Evolutionary conservation across 805 yeast species (phyloP).

Genomic region (Lipomyces anomalus): DNA sequence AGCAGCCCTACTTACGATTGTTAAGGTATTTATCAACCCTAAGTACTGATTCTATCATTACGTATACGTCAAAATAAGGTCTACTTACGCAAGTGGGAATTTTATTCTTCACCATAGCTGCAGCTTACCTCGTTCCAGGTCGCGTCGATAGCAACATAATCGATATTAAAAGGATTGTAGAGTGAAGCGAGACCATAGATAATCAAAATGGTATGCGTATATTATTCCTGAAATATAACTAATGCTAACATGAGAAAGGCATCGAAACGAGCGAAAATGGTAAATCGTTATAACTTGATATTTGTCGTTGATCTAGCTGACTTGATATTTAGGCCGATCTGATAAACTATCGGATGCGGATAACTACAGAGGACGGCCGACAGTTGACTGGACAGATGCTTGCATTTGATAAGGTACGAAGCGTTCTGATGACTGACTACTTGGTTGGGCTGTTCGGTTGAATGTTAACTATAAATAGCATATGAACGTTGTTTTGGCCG

Average conservation of each 20-base stretch:
- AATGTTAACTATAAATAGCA: constrained; percentile 33
- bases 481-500: constrained; percentile 78
- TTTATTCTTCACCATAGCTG: no score
- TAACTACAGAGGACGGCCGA: constrained; percentile 71
- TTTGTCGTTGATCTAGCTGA: no score
- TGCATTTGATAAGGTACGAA: constrained; percentile 68
- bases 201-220: constrained; percentile 1
- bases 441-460: background rate
- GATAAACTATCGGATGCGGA: constrained; percentile 65
- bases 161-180: no score
- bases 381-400: constrained; percentile 72
- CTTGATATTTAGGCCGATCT: constrained; percentile 46
- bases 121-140: no score
- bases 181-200: no score
- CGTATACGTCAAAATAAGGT: no score
- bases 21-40: no score
- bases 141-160: no score
- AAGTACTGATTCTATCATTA: no score
- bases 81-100: no score
- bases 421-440: background rate
- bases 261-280: constrained; percentile 27
- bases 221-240: background rate
- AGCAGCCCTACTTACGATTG: no score
- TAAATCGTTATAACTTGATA: no score
- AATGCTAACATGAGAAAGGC: constrained; percentile 13